A percentile compares a stretch with the other conserved stretches of the same genome.
Conservation (phyloP, 345 rosid species). For the Pelargonium nanum region DNA sequence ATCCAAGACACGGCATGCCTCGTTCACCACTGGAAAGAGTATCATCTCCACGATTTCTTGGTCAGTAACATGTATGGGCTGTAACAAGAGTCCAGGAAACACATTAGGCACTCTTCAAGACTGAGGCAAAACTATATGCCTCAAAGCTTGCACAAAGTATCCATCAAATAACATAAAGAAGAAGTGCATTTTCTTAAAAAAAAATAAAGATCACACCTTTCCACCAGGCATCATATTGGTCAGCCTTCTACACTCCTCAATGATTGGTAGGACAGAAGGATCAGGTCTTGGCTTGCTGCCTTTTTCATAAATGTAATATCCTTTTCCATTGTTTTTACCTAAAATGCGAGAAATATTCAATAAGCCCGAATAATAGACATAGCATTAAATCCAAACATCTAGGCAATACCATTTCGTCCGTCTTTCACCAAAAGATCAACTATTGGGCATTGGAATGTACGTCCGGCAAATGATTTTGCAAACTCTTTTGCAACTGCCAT, state of each 20-base stretch:
- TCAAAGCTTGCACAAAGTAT: background rate
- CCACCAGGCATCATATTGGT: conserved; percentile 82
- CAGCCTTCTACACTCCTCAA: conserved; percentile 60
- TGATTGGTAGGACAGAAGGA: conserved; percentile 51
- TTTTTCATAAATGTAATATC: conserved; percentile 71
- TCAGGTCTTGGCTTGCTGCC: conserved; percentile 85
- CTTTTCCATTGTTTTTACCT: conserved; percentile 88
- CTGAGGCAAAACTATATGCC: background rate
- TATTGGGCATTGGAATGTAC: conserved; percentile 52
- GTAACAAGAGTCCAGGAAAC: conserved; percentile 16
- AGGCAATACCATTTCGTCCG: conserved; percentile 65
- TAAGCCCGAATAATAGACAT: background rate
- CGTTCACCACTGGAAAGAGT: conserved; percentile 82
- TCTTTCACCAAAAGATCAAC: conserved; percentile 54
- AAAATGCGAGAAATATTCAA: conserved; percentile 10
- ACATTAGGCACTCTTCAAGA: conserved; percentile 8
- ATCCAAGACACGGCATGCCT: conserved; percentile 83
- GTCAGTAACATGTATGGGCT: conserved; percentile 72
- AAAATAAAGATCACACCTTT: conserved; percentile 41
- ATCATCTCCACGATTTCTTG: conserved; percentile 83
- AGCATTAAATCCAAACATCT: conserved; percentile 2
- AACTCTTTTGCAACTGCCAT: conserved; percentile 52
- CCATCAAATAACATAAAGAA: background rate
- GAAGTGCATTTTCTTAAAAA: too few species aligned
- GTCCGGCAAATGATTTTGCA: conserved; percentile 50